A percentile compares a stretch with the other conserved stretches of the same genome.
Conservation (phyloP, 768 basidiomycete species). For the Cytidiella melzeri region DNA sequence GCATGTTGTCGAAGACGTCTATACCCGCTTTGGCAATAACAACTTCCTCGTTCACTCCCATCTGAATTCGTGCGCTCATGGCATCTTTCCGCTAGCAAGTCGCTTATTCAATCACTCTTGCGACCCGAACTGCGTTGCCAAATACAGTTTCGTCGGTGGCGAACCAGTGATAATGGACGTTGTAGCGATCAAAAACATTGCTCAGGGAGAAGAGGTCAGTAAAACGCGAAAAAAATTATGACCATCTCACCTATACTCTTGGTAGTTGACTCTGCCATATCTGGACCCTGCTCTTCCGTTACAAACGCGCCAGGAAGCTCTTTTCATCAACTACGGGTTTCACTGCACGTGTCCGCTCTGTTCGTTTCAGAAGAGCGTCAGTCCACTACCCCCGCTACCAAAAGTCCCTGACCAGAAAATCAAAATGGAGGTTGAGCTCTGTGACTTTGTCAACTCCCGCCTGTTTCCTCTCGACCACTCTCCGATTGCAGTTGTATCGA, state of each 20-base stretch:
- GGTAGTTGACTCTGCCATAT: slow-evolving; percentile 71
- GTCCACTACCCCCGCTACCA: slow-evolving; percentile 35
- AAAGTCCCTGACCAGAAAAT: slow-evolving; percentile 18
- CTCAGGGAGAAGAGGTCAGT: slow-evolving; percentile 64
- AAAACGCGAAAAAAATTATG: no score
- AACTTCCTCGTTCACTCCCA: slow-evolving; percentile 77
- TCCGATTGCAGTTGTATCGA: not conserved
- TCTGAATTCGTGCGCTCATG: slow-evolving; percentile 63
- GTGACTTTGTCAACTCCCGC: slow-evolving; percentile 32
- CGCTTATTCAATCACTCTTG: slow-evolving; percentile 84
- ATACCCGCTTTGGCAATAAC: slow-evolving; percentile 70
- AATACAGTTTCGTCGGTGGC: slow-evolving; percentile 40
- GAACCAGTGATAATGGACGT: slow-evolving; percentile 53
- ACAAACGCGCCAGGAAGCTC: slow-evolving; percentile 51
- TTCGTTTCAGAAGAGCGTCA: slow-evolving; percentile 33
- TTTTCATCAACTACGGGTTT: slow-evolving; percentile 63
- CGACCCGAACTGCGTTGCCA: slow-evolving; percentile 62
- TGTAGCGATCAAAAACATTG: slow-evolving; percentile 54
- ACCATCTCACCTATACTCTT: no score
- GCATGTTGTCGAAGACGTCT: slow-evolving; percentile 29
- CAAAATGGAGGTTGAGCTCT: slow-evolving; percentile 23
- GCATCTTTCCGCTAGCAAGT: slow-evolving; percentile 71
- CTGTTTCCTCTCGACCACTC: not conserved
- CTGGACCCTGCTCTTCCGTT: slow-evolving; percentile 66
- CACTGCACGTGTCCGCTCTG: slow-evolving; percentile 58